Base-by-base conservation (phyloP, 805 yeast genomes). In the Lachancea quebecensis region DNA sequence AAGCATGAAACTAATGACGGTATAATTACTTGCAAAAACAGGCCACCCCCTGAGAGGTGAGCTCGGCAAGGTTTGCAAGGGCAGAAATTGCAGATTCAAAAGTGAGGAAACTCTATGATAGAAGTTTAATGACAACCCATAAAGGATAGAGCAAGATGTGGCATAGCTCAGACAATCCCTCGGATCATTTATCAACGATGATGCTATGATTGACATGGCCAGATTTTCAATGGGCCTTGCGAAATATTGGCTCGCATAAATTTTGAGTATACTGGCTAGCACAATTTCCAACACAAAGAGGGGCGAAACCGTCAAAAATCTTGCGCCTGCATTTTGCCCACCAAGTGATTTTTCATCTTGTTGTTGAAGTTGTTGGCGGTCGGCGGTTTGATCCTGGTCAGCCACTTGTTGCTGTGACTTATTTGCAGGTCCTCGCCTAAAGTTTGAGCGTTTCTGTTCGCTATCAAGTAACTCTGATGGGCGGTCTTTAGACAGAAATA, bases 171-270 rank as follows among this genome's bases (percentile, higher is more conserved):
- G 33, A 17, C 61, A 55, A 31, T 60, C 59, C 11, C 44, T 47
- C 2, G 66, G 62, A 38, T 60, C 59, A 44, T 59, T 62, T n/a
- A 60, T 59, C 50, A 62, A 49, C n/a, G 63, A 60, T 1, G 67
- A 62, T 14, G 66, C 63, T 17, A 60, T 34, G 1, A 62, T 54
- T 8, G 66, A 51, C 33, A 59, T 48, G 3, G 65, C 58, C 37
- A 63, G 46, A 39, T 53, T 58, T 44, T 61, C 56, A 17, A 59
- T 47, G 2, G 62, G 63, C 7, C 42, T 41, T 11, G 54, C 41
- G 38, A 61, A 56, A 42, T 55, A 55, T 4, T 45, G 41, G 11
- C 49, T 50, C 18, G 56, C 57, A 35, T 48, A 53, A n/a, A 49
- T 15, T 41, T 53, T 57, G 10, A 56, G 31, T 14, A 57, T 15